Evolutionary conservation across 305 asterid genomes (phyloP), one percentile per base, ranked within the genome.

Genomic region (Stenogyne calaminthoides): DNA sequence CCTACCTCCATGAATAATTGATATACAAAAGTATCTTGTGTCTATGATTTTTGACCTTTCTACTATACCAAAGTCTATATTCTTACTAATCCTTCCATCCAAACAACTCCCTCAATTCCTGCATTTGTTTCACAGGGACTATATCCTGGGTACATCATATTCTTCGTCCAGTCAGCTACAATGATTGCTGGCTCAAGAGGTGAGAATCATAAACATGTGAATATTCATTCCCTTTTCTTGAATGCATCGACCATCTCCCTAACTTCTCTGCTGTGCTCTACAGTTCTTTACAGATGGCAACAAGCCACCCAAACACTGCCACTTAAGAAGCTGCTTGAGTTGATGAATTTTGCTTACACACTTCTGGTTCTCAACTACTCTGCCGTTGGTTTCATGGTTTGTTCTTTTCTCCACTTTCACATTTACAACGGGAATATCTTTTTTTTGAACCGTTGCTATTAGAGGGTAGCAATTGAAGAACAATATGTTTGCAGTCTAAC

Each of bases 101-200:
- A 47, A 49, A 2, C 18, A 46, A 46, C 14, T 11, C 52, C 52
- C 4, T 52, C n/a, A 55, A 55, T 8, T 55, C 6, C 15, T 20
- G 29, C 60, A 55, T 55, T 73, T 62, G 34, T 79, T 72, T 61
- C 49, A 61, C 88, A 95, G 98, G 99, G 98, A 70, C 74, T 95
- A 32, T 95, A 95, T 81, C 99, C 98, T 16, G 98, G 99, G n/a
- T 95, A 95, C 82, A 79, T 95, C 72, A 86, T 92, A 71, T 95
- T 95, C 96, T 95, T 95, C 59, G 89, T 88, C 54, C 99, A 92
- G 67, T 90, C 98, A 18, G 98, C 98, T 78, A 64, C 82, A 55
- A 82, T 92, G 91, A 95, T 95, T 79, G 93, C 96, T 70, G 99
- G 99, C 76, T 95, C 98, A 69, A 92, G 90, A 92, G 99, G 98